Evolutionary conservation across 2,329 filamentous ascomycete species (phyloP).

Genomic region (Nemania abortiva): DNA sequence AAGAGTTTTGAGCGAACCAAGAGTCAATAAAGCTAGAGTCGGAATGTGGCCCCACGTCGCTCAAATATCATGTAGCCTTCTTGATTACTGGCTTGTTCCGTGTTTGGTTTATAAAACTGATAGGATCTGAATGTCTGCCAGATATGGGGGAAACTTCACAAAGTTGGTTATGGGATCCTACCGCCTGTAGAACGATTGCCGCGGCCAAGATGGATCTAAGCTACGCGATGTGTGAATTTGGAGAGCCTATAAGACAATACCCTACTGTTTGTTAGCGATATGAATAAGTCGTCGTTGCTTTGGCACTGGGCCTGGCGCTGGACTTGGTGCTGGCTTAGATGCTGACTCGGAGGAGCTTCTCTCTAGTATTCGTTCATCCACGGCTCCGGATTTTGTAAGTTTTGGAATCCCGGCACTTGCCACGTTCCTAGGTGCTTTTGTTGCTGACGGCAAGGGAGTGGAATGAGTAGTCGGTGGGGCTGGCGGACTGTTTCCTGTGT

Average conservation of each 20-base stretch:
- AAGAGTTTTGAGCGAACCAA: too few relatives aligned
- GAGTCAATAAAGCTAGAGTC: too few relatives aligned
- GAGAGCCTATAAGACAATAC: background rate
- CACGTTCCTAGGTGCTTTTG: background rate
- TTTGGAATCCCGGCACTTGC: background rate
- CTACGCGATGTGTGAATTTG: background rate
- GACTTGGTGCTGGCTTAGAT: too few relatives aligned
- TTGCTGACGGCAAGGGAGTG: constrained; percentile 5
- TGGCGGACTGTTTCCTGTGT: background rate
- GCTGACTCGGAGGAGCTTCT: too few relatives aligned
- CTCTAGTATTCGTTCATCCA: constrained; percentile 31
- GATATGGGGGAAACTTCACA: background rate
- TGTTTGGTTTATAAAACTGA: background rate
- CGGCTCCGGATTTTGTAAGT: constrained; percentile 29
- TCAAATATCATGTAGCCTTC: too few relatives aligned
- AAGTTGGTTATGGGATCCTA: background rate
- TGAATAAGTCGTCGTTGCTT: background rate
- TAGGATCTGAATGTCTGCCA: background rate
- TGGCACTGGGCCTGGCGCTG: background rate
- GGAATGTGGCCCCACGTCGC: too few relatives aligned
- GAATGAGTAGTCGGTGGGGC: constrained; percentile 3
- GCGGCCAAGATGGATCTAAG: background rate
- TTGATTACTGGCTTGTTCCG: too few relatives aligned
- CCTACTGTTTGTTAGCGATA: constrained; percentile 4
- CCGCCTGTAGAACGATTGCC: background rate